Evolutionary conservation across 2,329 filamentous ascomycete genomes (phyloP).

Genomic region (Diplodia mutila): DNA sequence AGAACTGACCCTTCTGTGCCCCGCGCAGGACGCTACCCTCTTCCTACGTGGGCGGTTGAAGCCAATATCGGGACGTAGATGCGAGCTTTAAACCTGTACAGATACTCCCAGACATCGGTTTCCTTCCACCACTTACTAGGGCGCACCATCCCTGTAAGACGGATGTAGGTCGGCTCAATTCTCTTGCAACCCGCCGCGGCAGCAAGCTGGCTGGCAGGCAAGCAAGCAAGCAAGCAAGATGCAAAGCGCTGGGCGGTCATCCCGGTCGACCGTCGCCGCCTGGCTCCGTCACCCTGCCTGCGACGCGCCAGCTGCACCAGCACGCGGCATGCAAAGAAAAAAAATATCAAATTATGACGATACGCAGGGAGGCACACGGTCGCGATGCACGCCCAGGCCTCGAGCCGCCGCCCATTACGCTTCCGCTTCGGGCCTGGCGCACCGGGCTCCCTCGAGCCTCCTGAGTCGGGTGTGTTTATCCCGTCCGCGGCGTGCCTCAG

Average conservation of each 20-base stretch:
- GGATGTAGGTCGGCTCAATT: too few species aligned
- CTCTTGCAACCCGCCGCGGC: too few species aligned
- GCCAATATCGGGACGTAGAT: too few species aligned
- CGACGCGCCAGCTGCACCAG: conserved; percentile 16
- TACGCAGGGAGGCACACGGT: conserved; percentile 22
- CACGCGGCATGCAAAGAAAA: conserved; percentile 19
- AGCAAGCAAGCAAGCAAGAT: not conserved
- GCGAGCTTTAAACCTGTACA: too few species aligned
- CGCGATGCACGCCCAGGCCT: conserved; percentile 16
- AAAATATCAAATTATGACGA: conserved; percentile 23
- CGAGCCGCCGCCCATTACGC: conserved; percentile 17
- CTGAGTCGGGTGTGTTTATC: conserved; percentile 19
- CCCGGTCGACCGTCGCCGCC: not conserved
- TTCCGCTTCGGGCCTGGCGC: conserved; percentile 22
- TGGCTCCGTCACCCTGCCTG: conserved; percentile 1
- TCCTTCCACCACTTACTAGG: too few species aligned
- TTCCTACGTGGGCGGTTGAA: too few species aligned
- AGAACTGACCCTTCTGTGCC: not conserved
- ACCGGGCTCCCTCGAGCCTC: conserved; percentile 7
- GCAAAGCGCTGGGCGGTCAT: not conserved
- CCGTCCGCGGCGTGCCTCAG: conserved; percentile 5
- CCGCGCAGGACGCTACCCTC: not conserved
- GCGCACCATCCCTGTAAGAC: too few species aligned
- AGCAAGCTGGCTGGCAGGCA: too few species aligned
- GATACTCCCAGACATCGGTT: too few species aligned